Base-by-base conservation (phyloP, 148 eudicot species). In the Simmondsia chinensis region DNA sequence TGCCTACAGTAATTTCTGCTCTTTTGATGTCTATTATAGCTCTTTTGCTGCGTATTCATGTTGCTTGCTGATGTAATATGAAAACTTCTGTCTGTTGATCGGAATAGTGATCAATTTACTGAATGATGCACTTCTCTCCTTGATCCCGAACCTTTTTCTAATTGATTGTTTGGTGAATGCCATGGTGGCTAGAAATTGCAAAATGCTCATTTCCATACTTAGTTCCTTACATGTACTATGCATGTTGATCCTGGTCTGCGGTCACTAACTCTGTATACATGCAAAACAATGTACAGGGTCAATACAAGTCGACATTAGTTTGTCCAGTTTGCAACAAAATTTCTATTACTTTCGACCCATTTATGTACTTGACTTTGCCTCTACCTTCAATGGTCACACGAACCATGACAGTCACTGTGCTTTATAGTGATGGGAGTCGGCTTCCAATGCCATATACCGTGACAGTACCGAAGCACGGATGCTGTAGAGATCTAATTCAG, bases 341-440 rank as follows among this genome's bases (percentile, higher is more conserved):
- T 32, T 93, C 99, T 12, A 77, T 93, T 40, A 80, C 89, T 28
- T 93, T 93, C 68, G 99, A 93, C 46, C 99, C 99, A 15, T 93
- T 93, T 76, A 93, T 93, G 99, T 93, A 93, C 71, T 70, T 93
- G 60, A 82, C 87, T 22, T 58, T 93, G 71, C 99, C 99, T 12
- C 72, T 93, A 35, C 99, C 99, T 19, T 82, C 99, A 50, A 77
- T 61, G 10, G 73, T 57, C 49, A 86, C 83, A 33, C 75, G 94
- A 65, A 60, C 66, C 23, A 82, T 93, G 83, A 93, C 87, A 25
- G 73, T 86, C 40, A 82, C 89, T 51, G 87, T 93, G 53, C 70
- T 86, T 44, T 80, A 86, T 57, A 71, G 89, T 48, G 79, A 82
- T 60, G 99, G 99, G 30, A 77, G 77, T 68, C 59, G 63, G 34